Percentiles rank a stretch among this genome's conserved stretches.
These are phyloP conservation scores for Reticulascus tulasneorum DNA, from an alignment of 2,329 filamentous ascomycete species.

Conservation along the genomic window DNA sequence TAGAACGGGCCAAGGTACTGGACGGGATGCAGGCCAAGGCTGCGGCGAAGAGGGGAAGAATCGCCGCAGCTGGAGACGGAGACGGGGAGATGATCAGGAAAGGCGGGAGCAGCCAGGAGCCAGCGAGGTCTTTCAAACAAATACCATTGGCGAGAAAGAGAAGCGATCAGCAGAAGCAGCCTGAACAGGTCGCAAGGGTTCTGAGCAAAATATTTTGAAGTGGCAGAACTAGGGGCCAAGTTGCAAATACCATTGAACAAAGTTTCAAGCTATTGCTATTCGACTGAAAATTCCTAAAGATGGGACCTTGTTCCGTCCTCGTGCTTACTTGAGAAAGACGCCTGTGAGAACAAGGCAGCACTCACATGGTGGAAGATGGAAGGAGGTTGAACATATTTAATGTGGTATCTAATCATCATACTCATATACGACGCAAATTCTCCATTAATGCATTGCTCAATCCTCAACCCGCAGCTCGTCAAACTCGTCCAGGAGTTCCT, in stretches of 20 bases:
- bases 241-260: too few species aligned
- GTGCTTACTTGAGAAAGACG: too few species aligned
- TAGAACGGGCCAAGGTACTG: conserved; percentile 76
- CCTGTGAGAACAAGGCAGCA: too few species aligned
- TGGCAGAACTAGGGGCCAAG: too few species aligned
- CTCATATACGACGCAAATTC: neutral
- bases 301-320: too few species aligned
- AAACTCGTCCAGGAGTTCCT: conserved; percentile 86
- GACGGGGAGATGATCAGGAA: conserved; percentile 16
- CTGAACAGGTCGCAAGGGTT: conserved; percentile 55
- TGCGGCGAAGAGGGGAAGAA: conserved; percentile 41
- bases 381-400: too few species aligned
- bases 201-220: conserved; percentile 63
- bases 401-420: neutral
- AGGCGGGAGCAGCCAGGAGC: conserved; percentile 15
- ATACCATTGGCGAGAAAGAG: conserved; percentile 52
- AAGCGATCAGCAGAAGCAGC: conserved; percentile 40
- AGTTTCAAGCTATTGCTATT: too few species aligned
- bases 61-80: conserved; percentile 27
- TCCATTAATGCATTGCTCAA: conserved; percentile 6
- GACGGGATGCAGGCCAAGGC: conserved; percentile 69
- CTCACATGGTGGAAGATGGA: too few species aligned
- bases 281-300: too few species aligned
- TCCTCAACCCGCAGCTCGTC: conserved; percentile 78
- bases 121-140: conserved; percentile 58